Percentiles rank a stretch among this genome's conserved stretches.
These are phyloP conservation scores for Solanum chacoense DNA, from an alignment of 305 asterid species.

Conservation along the genomic window DNA sequence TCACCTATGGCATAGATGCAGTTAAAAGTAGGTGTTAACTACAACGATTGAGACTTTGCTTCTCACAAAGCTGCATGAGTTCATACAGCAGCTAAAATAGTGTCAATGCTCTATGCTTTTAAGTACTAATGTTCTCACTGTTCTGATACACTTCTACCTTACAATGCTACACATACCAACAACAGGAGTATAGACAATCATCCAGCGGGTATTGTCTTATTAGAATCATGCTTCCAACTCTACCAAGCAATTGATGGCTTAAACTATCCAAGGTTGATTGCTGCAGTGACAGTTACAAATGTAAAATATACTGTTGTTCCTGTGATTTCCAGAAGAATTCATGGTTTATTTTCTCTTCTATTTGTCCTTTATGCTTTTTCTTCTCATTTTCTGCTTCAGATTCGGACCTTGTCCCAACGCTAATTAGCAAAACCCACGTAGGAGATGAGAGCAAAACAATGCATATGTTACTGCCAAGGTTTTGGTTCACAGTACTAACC, in stretches of 20 bases:
- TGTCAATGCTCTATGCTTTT: neutral
- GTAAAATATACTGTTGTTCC: neutral
- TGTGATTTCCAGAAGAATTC: neutral
- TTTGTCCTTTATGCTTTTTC: neutral
- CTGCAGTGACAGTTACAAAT: neutral
- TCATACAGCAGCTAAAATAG: neutral
- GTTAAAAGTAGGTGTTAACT: neutral
- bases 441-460: neutral
- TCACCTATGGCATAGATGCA: neutral
- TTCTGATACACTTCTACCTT: neutral
- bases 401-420: neutral
- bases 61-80: neutral
- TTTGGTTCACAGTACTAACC: conserved; percentile 33
- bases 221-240: neutral
- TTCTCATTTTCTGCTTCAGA: neutral
- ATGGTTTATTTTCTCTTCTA: neutral
- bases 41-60: neutral
- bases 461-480: neutral
- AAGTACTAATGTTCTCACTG: neutral
- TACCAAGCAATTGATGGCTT: neutral
- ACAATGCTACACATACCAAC: neutral
- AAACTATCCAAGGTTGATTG: neutral
- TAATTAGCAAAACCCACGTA: neutral
- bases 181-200: neutral
- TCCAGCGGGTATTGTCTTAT: neutral